These are phyloP conservation scores for Misopates orontium DNA, from an alignment of 257 asterid genomes.

Conservation along the genomic window DNA sequence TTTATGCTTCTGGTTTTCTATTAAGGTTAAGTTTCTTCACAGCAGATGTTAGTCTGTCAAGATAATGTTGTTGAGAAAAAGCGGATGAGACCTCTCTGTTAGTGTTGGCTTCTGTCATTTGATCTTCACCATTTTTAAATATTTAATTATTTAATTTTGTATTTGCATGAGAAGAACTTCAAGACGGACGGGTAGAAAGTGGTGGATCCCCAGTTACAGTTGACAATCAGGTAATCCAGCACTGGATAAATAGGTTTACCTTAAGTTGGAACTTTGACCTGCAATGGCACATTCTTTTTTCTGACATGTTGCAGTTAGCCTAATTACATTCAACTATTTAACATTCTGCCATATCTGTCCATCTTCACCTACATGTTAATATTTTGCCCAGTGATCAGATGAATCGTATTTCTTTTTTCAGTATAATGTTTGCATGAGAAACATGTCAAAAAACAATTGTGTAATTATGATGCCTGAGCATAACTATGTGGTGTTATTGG, in stretches of 20 bases:
- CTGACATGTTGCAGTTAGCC: constrained; percentile 2
- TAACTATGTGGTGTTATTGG: not conserved
- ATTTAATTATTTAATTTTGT: constrained; percentile 3
- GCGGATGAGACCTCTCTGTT: too few species aligned
- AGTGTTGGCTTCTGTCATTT: not conserved
- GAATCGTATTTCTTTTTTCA: not conserved
- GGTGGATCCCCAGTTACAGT: constrained; percentile 47
- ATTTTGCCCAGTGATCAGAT: not conserved
- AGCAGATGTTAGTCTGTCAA: constrained; percentile 12
- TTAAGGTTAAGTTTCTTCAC: constrained; percentile 11
- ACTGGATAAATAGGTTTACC: not conserved
- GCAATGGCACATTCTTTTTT: too few species aligned
- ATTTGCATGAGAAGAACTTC: constrained; percentile 38
- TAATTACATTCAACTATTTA: constrained; percentile 3
- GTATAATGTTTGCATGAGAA: not conserved
- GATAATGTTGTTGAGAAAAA: too few species aligned
- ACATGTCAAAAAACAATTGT: not conserved
- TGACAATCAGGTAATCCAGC: constrained; percentile 58
- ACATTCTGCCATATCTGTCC: constrained; percentile 9
- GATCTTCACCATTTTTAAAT: constrained; percentile 7
- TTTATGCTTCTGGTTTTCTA: constrained; percentile 8
- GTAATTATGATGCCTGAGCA: constrained; percentile 3
- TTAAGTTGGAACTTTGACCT: not conserved
- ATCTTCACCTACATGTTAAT: not conserved
- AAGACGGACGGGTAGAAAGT: constrained; percentile 40